These are phyloP conservation scores for Lyophyllum semitale DNA, from an alignment of 768 basidiomycete species.

Conservation along the genomic window DNA sequence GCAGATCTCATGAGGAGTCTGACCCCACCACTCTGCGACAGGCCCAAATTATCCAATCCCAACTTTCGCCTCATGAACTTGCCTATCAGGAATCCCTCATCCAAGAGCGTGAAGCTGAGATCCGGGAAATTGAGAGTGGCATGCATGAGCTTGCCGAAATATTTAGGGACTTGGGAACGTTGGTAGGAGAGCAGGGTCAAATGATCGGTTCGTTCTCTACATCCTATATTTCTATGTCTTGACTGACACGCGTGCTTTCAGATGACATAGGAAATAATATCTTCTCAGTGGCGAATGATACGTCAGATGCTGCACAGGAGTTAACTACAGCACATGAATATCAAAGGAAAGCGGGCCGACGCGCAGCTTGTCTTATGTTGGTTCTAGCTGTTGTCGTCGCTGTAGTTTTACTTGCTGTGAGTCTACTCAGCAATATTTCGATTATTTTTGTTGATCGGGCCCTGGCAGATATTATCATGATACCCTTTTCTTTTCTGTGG, in stretches of 20 bases:
- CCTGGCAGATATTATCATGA: constrained; percentile 14
- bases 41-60: constrained; percentile 67
- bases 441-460: neutral
- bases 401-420: constrained; percentile 90
- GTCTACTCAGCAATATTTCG: constrained; percentile 29
- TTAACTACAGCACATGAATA: constrained; percentile 88
- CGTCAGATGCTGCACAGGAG: constrained; percentile 81
- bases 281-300: constrained; percentile 81
- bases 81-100: constrained; percentile 96
- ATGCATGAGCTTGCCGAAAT: constrained; percentile 97
- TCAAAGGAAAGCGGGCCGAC: constrained; percentile 89
- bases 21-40: constrained; percentile 63
- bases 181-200: constrained; percentile 91
- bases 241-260: constrained; percentile 28
- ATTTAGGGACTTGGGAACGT: constrained; percentile 92
- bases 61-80: constrained; percentile 88
- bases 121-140: constrained; percentile 94
- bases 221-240: neutral
- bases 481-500: constrained; percentile 7
- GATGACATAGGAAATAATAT: constrained; percentile 97
- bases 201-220: constrained; percentile 78
- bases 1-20: constrained; percentile 34
- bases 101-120: constrained; percentile 91
- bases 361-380: constrained; percentile 89
- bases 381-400: constrained; percentile 83